These are phyloP conservation scores for Saturnispora saitoi DNA, from an alignment of 805 yeast species.

Conservation along the genomic window DNA sequence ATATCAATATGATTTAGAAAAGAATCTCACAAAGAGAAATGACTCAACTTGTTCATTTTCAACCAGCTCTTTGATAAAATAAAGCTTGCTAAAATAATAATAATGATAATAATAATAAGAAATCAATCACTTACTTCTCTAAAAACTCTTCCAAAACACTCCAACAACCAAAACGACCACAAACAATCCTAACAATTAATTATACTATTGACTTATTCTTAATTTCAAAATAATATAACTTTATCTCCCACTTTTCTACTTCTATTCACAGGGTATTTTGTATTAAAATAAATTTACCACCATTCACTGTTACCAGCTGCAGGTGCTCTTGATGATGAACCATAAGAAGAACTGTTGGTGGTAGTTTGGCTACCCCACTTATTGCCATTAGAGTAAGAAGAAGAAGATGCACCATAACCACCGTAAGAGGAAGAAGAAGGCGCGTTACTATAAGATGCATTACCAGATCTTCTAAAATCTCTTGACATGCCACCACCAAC, in stretches of 20 bases:
- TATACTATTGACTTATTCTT: background rate
- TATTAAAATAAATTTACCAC: slow-evolving; percentile 23
- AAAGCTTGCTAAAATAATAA: slow-evolving; percentile 2
- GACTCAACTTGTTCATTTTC: background rate
- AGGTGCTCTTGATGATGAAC: slow-evolving; percentile 10
- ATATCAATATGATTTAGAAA: slow-evolving; percentile 5
- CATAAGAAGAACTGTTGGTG: background rate
- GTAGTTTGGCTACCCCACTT: slow-evolving; percentile 22
- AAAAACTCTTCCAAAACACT: slow-evolving; percentile 1
- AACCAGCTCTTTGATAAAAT: slow-evolving; percentile 2
- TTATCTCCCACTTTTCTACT: background rate
- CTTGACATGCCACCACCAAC: slow-evolving; percentile 27
- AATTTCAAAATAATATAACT: too few species aligned
- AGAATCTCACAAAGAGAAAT: slow-evolving; percentile 5
- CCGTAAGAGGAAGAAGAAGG: slow-evolving; percentile 19
- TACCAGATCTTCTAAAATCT: slow-evolving; percentile 16
- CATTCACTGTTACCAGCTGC: slow-evolving; percentile 23
- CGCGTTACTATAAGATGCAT: slow-evolving; percentile 22
- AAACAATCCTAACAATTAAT: background rate
- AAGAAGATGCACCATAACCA: slow-evolving; percentile 10
- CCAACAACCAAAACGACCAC: background rate
- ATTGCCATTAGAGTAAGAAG: slow-evolving; percentile 19
- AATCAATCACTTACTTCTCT: slow-evolving; percentile 1
- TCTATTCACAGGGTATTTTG: slow-evolving; percentile 2
- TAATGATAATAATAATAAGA: slow-evolving; percentile 1